Percentiles rank a stretch among this genome's conserved stretches.
Evolutionary conservation across 225 moss, liverwort and hornwort species (phyloP).

Genomic region (Marchantia polymorpha): DNA sequence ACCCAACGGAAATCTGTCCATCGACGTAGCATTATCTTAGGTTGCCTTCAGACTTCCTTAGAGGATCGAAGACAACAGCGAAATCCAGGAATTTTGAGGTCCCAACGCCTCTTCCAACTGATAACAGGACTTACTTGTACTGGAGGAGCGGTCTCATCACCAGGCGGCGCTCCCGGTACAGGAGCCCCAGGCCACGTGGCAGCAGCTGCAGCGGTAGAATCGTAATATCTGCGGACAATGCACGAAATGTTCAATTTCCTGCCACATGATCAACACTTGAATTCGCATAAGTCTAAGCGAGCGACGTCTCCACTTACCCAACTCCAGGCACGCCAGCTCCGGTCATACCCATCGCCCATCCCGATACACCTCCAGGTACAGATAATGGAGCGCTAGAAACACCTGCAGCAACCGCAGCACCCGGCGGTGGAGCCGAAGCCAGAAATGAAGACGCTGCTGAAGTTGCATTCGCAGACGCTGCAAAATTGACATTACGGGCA

Average conservation of each 20-base stretch:
- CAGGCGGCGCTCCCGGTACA: constrained; percentile 22
- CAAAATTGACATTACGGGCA: neutral
- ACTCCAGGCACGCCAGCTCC: constrained; percentile 34
- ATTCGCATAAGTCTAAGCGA: neutral
- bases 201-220: constrained; percentile 36
- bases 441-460: constrained; percentile 42
- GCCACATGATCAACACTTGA: neutral
- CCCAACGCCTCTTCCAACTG: neutral
- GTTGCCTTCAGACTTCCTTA: no score
- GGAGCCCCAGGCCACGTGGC: constrained; percentile 36
- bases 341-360: constrained; percentile 67
- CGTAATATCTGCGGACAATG: constrained; percentile 26
- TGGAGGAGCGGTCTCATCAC: constrained; percentile 54
- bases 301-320: constrained; percentile 23
- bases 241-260: neutral
- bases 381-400: constrained; percentile 47
- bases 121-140: constrained; percentile 48
- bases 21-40: no score
- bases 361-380: constrained; percentile 56
- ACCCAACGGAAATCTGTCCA: no score
- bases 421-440: constrained; percentile 31
- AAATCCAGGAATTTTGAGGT: neutral
- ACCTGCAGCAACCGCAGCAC: constrained; percentile 22
- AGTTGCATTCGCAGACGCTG: constrained; percentile 33
- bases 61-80: no score